Base-by-base conservation (phyloP, 805 yeast species). In the Starmerella khaoyaiensis region DNA sequence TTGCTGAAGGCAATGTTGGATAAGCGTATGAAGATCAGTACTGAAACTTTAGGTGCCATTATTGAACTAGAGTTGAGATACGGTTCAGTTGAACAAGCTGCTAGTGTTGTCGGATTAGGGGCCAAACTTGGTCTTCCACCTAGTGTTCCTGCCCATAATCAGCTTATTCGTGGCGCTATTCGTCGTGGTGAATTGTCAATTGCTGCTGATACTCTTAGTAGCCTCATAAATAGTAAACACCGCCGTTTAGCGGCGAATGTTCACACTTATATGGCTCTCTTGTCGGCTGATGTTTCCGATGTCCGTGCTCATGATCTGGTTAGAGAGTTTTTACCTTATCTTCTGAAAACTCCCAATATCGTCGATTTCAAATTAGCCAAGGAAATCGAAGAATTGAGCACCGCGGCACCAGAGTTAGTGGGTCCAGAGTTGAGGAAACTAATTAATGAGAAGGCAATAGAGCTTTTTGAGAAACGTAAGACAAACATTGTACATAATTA, bases 1-100 rank as follows among this genome's bases (percentile, higher is more conserved):
- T 47, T 77, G 20, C 71, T 67, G 49, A 34, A 24, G 1, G 15
- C 33, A 3, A 26, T 37, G 29, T 28, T 30, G 14, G 25, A 32
- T 22, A 28, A 35, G 11, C 23, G 24, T 16, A 20, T 31, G 15
- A 59, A 65, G 12, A 52, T 56, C 35, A 47, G 46, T 35, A 32
- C 42, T 8, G 47, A 48, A 23, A 51, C 58, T 10, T 50, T 56
- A 23, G 49, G 57, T 6, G 54, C 59, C 2, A 37, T 57, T 12
- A 49, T 57, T 21, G 53, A 52, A 28, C 56, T 52, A 10, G 60
- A 57, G 38, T 40, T 54, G 24, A 36, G 38, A 11, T 31, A 44
- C 22, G 60, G 60, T 22, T 41, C 39, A 22, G 39, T 40, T 10
- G 36, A 29, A 10, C 21, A 37, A 9, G 49, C 49, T 2, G 34